Evolutionary conservation across 306 rosid species (phyloP), one percentile per base, ranked within the genome.

Genomic region (Crataegus laevigata): DNA sequence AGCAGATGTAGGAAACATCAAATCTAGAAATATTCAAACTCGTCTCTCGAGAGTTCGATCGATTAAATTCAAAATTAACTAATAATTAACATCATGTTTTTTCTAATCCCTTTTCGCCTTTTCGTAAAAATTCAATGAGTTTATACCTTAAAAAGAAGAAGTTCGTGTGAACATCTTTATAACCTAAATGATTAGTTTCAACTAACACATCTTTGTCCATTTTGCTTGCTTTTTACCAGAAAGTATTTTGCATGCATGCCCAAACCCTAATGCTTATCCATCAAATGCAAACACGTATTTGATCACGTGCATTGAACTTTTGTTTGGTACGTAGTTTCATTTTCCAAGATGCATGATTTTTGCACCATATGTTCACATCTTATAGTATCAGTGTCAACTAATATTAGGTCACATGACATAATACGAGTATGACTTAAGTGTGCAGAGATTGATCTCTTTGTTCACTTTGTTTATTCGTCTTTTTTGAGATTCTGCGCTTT

Each of bases 1-100:
- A 15, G 54, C 19, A 15, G 6, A 15, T 47, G 57, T 75, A 71
- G 84, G 82, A 82, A 82, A 82, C 88, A 75, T 29, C 82, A 77
- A 75, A 75, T 62, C 66, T 84, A 77, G 68, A 81, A 55, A 77
- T 36, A 38, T 70, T 69, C 60, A 75, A 67, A 73, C 51, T 32
- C 78, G 82, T 76, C 78, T 51, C 42, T 21, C 58, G 2, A 58
- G 59, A 68, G 59, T 68, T 61, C 42, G 61, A 36, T 6, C 9
- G 40, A 42, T 30, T 47, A 36, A 36, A 25, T 17, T 62, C 19
- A 26, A 57, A n/a, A 45, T 19, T 22, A 66, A 58, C 58, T 1
- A 42, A 51, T 66, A 75, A 36, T 21, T 26, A 11, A 10, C 29
- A 62, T 52, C 4, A 19, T 47, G 50, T 71, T 57, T 34, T 13